These are phyloP conservation scores for Moniliella sp. DNA, from an alignment of 1,284 basidiomycete species.

Conservation along the genomic window DNA sequence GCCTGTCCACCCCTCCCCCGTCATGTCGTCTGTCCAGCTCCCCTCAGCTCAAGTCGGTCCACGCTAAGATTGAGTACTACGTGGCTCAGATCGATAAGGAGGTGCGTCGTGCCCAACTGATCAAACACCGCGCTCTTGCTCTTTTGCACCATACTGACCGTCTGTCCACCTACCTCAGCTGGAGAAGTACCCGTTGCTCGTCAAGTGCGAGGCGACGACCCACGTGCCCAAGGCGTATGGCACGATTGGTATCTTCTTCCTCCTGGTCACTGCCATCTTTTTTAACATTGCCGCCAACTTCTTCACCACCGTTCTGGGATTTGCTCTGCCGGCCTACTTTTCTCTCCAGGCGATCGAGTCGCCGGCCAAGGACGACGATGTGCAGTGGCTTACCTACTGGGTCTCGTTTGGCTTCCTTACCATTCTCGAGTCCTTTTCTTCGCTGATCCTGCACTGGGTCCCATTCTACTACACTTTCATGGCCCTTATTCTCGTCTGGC, in stretches of 20 bases:
- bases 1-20: neutral
- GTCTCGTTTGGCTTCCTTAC: slow-evolving; percentile 29
- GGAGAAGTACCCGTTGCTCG: slow-evolving; percentile 53
- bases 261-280: slow-evolving; percentile 37
- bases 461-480: slow-evolving; percentile 68
- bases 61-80: slow-evolving; percentile 30
- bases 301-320: slow-evolving; percentile 31
- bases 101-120: slow-evolving; percentile 39
- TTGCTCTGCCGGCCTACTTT: slow-evolving; percentile 33
- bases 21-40: neutral
- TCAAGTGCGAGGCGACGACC: slow-evolving; percentile 60
- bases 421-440: slow-evolving; percentile 30
- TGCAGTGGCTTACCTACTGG: slow-evolving; percentile 17
- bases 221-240: slow-evolving; percentile 79
- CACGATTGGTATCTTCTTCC: slow-evolving; percentile 50
- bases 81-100: slow-evolving; percentile 55
- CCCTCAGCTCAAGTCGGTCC: slow-evolving; percentile 21
- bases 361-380: slow-evolving; percentile 31
- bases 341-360: slow-evolving; percentile 30
- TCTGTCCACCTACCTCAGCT: slow-evolving; percentile 40
- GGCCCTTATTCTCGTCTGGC: slow-evolving; percentile 62
- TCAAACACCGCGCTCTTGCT: neutral
- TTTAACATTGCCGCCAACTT: slow-evolving; percentile 30
- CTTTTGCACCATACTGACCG: slow-evolving; percentile 1
- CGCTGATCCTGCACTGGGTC: slow-evolving; percentile 41